Evolutionary conservation across 805 yeast species (phyloP).

Genomic region (Teunomyces stri): DNA sequence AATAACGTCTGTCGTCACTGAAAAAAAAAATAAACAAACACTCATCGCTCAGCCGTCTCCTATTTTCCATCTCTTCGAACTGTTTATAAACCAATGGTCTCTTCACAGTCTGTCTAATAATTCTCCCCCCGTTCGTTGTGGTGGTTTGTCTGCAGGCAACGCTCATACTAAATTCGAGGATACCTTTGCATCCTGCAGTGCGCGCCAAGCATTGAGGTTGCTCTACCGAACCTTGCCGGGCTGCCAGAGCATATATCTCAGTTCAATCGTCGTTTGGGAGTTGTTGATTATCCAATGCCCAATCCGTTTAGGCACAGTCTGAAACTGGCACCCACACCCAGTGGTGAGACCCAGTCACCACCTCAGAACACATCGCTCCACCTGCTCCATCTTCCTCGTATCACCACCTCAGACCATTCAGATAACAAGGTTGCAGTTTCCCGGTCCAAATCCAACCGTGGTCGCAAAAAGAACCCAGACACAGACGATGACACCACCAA

Average conservation of each 20-base stretch:
- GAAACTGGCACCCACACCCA: conserved; percentile 1
- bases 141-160: background rate
- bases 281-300: background rate
- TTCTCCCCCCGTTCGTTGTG: background rate
- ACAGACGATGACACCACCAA: background rate
- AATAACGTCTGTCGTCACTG: too few relatives aligned
- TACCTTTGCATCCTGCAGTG: background rate
- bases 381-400: background rate
- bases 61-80: too few relatives aligned
- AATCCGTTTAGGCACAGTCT: conserved; percentile 2
- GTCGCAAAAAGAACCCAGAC: background rate
- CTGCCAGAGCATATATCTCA: background rate
- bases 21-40: too few relatives aligned
- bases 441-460: background rate
- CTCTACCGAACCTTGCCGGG: background rate
- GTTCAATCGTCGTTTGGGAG: background rate
- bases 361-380: background rate
- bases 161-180: too few relatives aligned
- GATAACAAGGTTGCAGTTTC: background rate
- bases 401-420: background rate
- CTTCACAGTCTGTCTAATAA: too few relatives aligned
- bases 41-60: too few relatives aligned
- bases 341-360: background rate
- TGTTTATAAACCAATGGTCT: too few relatives aligned
- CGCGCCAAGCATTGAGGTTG: background rate